Percentiles rank a stretch among this genome's conserved stretches.
Evolutionary conservation across 2,329 filamentous ascomycete species (phyloP).

Genomic region (Tetracladium maxilliforme): DNA sequence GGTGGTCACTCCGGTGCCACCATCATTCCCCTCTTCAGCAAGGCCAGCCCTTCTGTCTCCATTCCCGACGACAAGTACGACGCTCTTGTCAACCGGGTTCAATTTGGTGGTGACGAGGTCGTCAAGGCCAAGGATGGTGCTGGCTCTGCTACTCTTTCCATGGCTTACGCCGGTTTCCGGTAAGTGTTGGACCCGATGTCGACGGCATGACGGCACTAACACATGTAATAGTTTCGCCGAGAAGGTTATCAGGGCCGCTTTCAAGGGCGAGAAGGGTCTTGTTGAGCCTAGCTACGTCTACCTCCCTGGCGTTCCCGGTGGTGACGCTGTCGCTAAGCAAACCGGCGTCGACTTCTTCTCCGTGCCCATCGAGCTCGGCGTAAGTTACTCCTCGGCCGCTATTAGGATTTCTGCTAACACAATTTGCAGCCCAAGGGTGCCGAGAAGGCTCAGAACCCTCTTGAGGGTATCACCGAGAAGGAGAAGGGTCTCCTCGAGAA

Average conservation of each 20-base stretch:
- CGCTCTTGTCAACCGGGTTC: conserved; percentile 81
- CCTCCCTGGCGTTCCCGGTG: conserved; percentile 77
- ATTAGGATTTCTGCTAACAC: conserved; percentile 10
- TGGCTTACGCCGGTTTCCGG: conserved; percentile 93
- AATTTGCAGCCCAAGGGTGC: conserved; percentile 57
- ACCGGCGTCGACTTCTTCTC: conserved; percentile 91
- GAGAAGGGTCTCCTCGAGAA: conserved; percentile 79
- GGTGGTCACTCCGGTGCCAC: conserved; percentile 97
- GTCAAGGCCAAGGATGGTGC: conserved; percentile 89
- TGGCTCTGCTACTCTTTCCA: conserved; percentile 82
- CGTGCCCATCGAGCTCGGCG: conserved; percentile 86
- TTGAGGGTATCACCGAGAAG: conserved; percentile 63
- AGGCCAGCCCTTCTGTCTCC: conserved; percentile 62
- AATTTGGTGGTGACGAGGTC: conserved; percentile 96
- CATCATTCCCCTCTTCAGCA: conserved; percentile 94
- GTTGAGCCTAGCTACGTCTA: conserved; percentile 94
- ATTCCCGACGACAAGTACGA: conserved; percentile 87
- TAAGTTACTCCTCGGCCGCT: conserved; percentile 32
- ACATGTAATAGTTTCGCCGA: conserved; percentile 63
- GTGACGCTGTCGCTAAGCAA: conserved; percentile 71
- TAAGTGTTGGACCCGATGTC: conserved; percentile 33
- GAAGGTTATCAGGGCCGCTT: conserved; percentile 80
- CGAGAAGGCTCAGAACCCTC: conserved; percentile 71
- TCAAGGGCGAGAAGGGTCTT: conserved; percentile 80
- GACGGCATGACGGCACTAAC: too few species aligned